Conservation (phyloP, 2,329 filamentous ascomycete species). For the Phyllosticta ampelicida region DNA sequence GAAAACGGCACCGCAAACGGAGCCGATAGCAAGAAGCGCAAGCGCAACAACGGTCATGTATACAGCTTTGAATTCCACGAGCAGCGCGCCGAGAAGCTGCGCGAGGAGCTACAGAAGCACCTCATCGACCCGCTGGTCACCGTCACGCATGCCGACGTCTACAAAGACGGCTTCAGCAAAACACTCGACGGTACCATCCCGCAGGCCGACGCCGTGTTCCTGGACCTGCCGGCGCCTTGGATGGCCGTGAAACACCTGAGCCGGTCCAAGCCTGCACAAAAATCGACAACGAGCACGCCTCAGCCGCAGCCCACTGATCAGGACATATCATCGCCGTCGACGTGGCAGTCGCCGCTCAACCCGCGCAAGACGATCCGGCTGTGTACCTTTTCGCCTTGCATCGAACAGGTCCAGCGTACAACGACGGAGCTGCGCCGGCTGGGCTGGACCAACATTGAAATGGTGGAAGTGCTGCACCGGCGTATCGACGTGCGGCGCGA, state of each 20-base stretch:
- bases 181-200: slow-evolving; percentile 29
- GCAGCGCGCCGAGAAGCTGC: slow-evolving; percentile 57
- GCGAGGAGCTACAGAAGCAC: slow-evolving; percentile 58
- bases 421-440: slow-evolving; percentile 67
- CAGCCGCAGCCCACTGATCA: slow-evolving; percentile 2
- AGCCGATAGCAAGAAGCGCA: slow-evolving; percentile 21
- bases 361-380: slow-evolving; percentile 62
- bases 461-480: slow-evolving; percentile 78
- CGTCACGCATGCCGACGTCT: slow-evolving; percentile 71
- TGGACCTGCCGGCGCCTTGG: slow-evolving; percentile 76
- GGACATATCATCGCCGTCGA: background rate
- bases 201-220: slow-evolving; percentile 59
- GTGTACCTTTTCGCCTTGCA: slow-evolving; percentile 93
- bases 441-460: slow-evolving; percentile 85
- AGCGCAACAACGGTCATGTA: slow-evolving; percentile 49
- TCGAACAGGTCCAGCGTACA: slow-evolving; percentile 87
- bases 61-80: slow-evolving; percentile 78
- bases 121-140: slow-evolving; percentile 54
- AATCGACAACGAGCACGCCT: slow-evolving; percentile 5
- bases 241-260: slow-evolving; percentile 67
- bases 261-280: slow-evolving; percentile 31
- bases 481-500: slow-evolving; percentile 75
- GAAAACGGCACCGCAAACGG: slow-evolving; percentile 12
- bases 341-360: slow-evolving; percentile 48
- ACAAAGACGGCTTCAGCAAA: slow-evolving; percentile 56